Base-by-base conservation (phyloP, 163 green algal genomes). In the Prototheca cutis region DNA sequence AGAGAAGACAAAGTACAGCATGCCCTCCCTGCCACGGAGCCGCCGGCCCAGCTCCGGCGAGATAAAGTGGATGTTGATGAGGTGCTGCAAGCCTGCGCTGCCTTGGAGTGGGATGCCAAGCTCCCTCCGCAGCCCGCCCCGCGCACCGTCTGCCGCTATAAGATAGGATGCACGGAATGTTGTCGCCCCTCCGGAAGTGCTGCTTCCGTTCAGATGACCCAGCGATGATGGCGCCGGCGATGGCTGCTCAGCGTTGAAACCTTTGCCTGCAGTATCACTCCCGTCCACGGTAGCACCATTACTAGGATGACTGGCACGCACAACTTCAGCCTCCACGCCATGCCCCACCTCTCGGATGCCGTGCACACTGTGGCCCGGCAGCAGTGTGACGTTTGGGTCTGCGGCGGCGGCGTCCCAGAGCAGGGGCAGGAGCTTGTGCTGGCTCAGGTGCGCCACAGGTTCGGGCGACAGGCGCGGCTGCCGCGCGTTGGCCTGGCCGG, bases 1-100 rank as follows among this genome's bases (percentile, higher is more conserved):
- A 45, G 85, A 89, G 81, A 93, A 97, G 5, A 94, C 81, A 73
- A 98, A 98, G 74, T 97, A 97, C 42, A 98, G 78, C 90, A 98
- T 98, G 55, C 73, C 90, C 1, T 75, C 70, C 2, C 65, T 61
- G 2, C 53, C 21, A 2, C 8, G 40, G 23, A 87, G 57, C 42
- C 24, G 13, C 13, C 36, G 33, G 3, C 55, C 67, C 40, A 86
- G 58, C 27, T 63, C 33, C 0, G 36, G 48, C 15, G 68, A 85
- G 24, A 30, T 62, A 67, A 97, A 96, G 74, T 97, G 88, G 10
- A 95, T 84, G 72, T 90, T 96, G 33, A 96, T 68, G 17, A 98
- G 77, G 61, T 91, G 80, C 70, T 95, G 86, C 52, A 95, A 55
- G 18, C 40, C 66, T 15, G 59, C 49, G 0, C 73, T 56, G 7